Base-by-base conservation (phyloP, 495 filamentous ascomycete genomes). In the Neurospora sp. region DNA sequence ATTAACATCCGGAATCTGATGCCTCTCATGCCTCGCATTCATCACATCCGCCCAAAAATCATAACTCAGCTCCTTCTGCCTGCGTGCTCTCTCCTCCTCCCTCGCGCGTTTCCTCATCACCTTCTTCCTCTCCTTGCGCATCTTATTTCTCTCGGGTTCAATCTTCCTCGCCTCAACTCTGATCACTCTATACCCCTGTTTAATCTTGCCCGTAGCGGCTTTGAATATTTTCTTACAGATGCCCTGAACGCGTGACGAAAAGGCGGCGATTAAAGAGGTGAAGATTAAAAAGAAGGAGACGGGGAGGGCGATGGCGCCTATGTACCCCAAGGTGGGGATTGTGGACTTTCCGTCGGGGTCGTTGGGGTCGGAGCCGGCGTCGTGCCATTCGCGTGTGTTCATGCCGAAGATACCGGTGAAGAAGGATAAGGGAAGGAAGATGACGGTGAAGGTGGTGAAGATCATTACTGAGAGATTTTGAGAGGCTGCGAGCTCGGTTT, bases 401-500 rank as follows among this genome's bases (percentile, higher is more conserved):
- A 92, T 89, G 31, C 90, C 90, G 71, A 91, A 91, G 2, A 92
- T 76, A 9, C 87, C 88, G 0, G 90, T 91, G 78, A 92, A 91
- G 81, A 92, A 92, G 23, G 86, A 88, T 4, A 91, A 79, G 0
- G 90, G 90, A 11, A 92, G 80, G 78, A 91, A 91, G 31, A 91
- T 88, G 73, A 92, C 88, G 31, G 88, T 91, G 78, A 91, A 90
- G 11, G 88, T 89, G 20, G 89, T 92, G 77, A 92, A 91, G 31
- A 91, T 89, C 88, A 91, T 90, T 35, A 91, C 85, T 11, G 89
- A 87, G 44, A 88, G 84, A 44, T 88, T 89, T 75, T 91, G 90
- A 44, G 85, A 86, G 39, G 88, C 87, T 0, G 90, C 89, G 0
- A 90, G 87, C 72, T 91, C 88, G 7, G 89, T 88, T 72, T 91